These are phyloP conservation scores for Nicotiana tabacum DNA, from an alignment of 257 asterid species.

Conservation along the genomic window DNA sequence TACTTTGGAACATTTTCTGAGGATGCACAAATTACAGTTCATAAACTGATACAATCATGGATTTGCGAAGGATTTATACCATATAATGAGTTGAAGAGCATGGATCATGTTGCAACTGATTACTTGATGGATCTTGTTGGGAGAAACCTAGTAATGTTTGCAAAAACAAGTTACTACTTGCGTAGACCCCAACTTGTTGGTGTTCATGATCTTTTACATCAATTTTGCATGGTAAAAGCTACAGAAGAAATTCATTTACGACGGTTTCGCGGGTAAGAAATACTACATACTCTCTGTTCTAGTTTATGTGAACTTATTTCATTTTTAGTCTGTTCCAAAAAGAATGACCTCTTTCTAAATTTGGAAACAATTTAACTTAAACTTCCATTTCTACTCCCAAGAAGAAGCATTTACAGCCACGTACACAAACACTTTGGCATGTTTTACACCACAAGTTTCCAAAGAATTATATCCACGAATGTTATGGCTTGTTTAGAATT, in stretches of 20 bases:
- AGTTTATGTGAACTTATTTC: too few relatives aligned
- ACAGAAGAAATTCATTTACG: background rate
- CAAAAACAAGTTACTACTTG: background rate
- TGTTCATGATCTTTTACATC: background rate
- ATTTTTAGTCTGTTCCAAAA: too few relatives aligned
- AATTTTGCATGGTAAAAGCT: background rate
- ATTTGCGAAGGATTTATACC: conserved; percentile 5
- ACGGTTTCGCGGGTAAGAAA: background rate
- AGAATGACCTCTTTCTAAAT: too few relatives aligned
- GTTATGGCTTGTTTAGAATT: too few relatives aligned
- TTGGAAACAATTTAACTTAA: too few relatives aligned
- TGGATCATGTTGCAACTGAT: background rate
- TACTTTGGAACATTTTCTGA: background rate
- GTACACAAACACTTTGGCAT: too few relatives aligned
- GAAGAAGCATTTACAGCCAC: too few relatives aligned
- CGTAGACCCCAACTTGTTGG: background rate
- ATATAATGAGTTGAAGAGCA: background rate
- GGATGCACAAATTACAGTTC: background rate
- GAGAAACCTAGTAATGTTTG: conserved; percentile 1
- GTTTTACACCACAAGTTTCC: too few relatives aligned
- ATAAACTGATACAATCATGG: background rate
- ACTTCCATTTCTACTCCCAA: too few relatives aligned
- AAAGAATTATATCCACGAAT: too few relatives aligned
- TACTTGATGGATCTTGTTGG: background rate
- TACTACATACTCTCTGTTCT: too few relatives aligned